Conservation (phyloP, 176 grass and related monocot species). For the Oryza nivara region DNA sequence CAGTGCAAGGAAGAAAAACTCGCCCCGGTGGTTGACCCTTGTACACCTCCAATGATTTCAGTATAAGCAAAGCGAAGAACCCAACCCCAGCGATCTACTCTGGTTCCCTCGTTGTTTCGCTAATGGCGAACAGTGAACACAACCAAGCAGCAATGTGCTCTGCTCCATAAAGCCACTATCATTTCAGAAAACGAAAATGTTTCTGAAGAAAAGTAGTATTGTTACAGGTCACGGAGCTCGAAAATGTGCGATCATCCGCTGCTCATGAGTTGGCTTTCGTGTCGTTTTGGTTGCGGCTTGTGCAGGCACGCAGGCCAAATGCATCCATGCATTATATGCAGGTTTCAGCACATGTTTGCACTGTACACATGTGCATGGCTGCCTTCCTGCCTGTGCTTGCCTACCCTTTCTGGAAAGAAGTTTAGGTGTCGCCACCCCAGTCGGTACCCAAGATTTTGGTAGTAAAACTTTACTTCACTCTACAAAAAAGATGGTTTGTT, state of each 20-base stretch:
- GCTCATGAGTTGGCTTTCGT: slow-evolving; percentile 41
- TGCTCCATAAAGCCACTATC: not conserved
- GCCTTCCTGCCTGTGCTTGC: not conserved
- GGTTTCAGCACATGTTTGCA: slow-evolving; percentile 28
- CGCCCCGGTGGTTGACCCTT: slow-evolving; percentile 21
- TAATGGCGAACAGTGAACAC: not conserved
- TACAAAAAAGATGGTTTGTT: not conserved
- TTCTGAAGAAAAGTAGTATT: slow-evolving; percentile 10
- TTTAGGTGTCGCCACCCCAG: slow-evolving; percentile 22
- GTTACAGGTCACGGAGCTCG: slow-evolving; percentile 3
- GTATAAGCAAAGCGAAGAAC: not conserved
- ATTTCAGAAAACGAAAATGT: not conserved
- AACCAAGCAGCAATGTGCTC: not conserved
- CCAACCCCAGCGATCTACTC: not conserved
- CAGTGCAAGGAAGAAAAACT: slow-evolving; percentile 41
- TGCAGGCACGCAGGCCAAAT: not conserved
- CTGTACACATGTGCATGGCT: slow-evolving; percentile 40
- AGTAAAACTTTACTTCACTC: not conserved
- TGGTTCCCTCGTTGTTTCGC: not conserved
- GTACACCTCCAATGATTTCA: slow-evolving; percentile 39
- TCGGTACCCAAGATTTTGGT: slow-evolving; percentile 26
- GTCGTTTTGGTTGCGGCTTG: slow-evolving; percentile 18
- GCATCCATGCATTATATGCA: not conserved
- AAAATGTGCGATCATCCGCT: slow-evolving; percentile 6
- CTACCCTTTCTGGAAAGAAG: slow-evolving; percentile 38